phyloP scores from a whole-genome alignment of 441 rosid genomes.

The Daphne laureola region DNA sequence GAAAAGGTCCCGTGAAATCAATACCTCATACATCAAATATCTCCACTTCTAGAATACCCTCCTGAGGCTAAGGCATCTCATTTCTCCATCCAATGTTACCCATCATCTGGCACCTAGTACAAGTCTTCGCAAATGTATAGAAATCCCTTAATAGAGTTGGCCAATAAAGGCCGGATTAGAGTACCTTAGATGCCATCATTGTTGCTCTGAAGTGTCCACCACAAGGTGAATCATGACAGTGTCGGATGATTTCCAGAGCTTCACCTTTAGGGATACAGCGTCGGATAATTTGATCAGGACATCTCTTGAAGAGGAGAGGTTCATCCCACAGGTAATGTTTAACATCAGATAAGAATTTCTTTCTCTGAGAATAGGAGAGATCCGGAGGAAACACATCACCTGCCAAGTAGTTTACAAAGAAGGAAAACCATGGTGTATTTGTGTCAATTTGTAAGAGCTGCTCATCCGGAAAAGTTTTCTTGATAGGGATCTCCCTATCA shows the following conservation, averaged over 20 bases:
- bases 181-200: background rate
- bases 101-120: background rate
- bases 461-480: background rate
- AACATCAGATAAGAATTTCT: background rate
- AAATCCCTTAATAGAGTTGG: background rate
- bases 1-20: too few species aligned
- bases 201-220: background rate
- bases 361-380: background rate
- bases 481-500: background rate
- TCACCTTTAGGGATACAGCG: background rate
- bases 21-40: too few species aligned
- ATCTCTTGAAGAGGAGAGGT: too few species aligned
- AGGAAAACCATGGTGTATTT: background rate
- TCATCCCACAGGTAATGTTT: background rate
- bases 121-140: background rate
- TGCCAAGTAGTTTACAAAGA: background rate
- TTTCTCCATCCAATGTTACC: background rate
- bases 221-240: background rate
- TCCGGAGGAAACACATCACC: background rate
- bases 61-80: background rate
- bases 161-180: background rate
- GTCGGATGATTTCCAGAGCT: background rate
- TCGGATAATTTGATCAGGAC: too few species aligned
- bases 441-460: background rate
- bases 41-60: too few species aligned